These are phyloP conservation scores for Leccinum obscurum DNA, from an alignment of 768 basidiomycete genomes.

Conservation along the genomic window DNA sequence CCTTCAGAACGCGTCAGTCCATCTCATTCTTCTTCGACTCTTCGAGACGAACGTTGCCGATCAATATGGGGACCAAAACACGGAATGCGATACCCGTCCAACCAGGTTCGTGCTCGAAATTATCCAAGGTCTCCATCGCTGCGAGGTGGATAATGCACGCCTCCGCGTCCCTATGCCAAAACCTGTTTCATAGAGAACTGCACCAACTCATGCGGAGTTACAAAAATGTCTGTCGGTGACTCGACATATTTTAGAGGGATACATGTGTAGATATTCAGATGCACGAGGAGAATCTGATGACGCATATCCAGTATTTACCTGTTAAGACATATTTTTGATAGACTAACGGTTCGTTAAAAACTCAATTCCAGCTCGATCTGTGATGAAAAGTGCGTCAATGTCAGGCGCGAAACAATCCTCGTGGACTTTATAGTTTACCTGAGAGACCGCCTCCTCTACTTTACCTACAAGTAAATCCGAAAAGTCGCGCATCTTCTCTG, in stretches of 20 bases:
- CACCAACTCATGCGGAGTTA: too few relatives aligned
- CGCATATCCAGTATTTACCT: neutral
- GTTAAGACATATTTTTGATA: neutral
- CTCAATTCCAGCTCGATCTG: conserved; percentile 10
- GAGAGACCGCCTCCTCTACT: conserved; percentile 14
- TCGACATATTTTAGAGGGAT: neutral
- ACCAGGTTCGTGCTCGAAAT: conserved; percentile 11
- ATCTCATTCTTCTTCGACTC: conserved; percentile 7
- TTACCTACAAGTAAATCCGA: conserved; percentile 4
- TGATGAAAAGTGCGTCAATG: neutral
- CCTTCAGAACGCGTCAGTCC: conserved; percentile 2
- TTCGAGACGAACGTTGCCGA: neutral
- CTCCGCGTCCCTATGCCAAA: conserved; percentile 7
- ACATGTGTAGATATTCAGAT: neutral
- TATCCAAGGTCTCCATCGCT: neutral
- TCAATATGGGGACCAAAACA: neutral
- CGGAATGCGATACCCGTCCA: conserved; percentile 3
- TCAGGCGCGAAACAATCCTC: neutral
- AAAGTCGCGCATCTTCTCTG: conserved; percentile 19
- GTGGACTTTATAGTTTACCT: neutral
- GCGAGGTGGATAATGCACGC: conserved; percentile 12
- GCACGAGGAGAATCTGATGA: neutral
- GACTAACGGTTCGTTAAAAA: neutral
- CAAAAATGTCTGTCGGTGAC: neutral
- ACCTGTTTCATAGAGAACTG: too few relatives aligned